These are phyloP conservation scores for Brassica rapa DNA, from an alignment of 345 rosid species.

Conservation along the genomic window DNA sequence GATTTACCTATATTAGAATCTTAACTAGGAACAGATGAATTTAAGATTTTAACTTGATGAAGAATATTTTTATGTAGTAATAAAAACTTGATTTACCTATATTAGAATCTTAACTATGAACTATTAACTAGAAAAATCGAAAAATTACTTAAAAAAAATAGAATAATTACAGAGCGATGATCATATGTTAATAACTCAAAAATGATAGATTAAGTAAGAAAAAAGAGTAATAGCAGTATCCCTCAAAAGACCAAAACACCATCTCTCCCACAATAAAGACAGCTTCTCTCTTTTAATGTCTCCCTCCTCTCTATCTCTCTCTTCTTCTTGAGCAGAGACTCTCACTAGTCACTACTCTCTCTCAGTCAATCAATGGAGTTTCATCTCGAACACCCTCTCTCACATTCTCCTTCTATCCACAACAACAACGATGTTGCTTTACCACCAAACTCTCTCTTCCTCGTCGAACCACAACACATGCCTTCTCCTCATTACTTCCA, in stretches of 20 bases:
- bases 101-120: slow-evolving; percentile 7
- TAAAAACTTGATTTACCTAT: not conserved
- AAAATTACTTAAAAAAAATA: not conserved
- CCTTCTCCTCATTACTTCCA: slow-evolving; percentile 48
- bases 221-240: slow-evolving; percentile 14
- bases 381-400: slow-evolving; percentile 73
- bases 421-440: slow-evolving; percentile 16
- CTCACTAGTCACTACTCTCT: not conserved
- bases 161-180: slow-evolving; percentile 21
- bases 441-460: slow-evolving; percentile 50
- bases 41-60: not conserved
- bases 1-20: slow-evolving; percentile 2
- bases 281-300: slow-evolving; percentile 37
- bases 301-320: slow-evolving; percentile 21
- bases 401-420: slow-evolving; percentile 33
- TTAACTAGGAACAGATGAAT: not conserved
- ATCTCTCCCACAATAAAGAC: slow-evolving; percentile 28
- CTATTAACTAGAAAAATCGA: not conserved
- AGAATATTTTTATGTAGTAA: not conserved
- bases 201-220: slow-evolving; percentile 1
- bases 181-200: slow-evolving; percentile 25
- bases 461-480: slow-evolving; percentile 68
- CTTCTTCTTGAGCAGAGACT: slow-evolving; percentile 30
- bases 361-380: slow-evolving; percentile 55
- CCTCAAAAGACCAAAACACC: slow-evolving; percentile 36